Evolutionary conservation across 164 flowering plant species (phyloP), one percentile per base, ranked within the genome.

Genomic region (Paratinospora sagittata): DNA sequence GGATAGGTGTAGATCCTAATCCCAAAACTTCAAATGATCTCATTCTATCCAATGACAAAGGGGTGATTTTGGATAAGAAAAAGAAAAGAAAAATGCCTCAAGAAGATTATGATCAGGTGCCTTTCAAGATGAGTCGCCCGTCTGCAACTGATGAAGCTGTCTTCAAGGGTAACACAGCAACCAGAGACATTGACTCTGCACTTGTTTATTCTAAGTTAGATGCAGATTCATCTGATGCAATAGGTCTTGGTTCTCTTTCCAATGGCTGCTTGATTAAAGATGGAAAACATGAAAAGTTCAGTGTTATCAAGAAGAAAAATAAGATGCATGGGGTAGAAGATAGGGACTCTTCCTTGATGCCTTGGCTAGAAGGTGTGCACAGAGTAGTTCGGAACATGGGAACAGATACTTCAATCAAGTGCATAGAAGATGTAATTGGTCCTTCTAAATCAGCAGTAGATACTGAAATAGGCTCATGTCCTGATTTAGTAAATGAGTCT

Each of bases 401-500:
- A 27, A 61, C 30, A 61, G 64, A 61, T 24, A 2, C 34, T 30
- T 30, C 17, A 61, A 72, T 74, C 69, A 69, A 68, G 62, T 26
- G 36, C 64, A 58, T 11, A 57, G 63, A 34, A 30, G 27, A 52
- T 39, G 71, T 66, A 67, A 55, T 55, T 65, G 24, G 55, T 74
- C 57, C 70, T 27, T 63, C 60, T 55, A 75, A 64, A 66, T 41
- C 73, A 45, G 68, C 36, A 3, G 27, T 41, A 24, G 72, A 74
- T 70, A 19, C 36, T 8, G 69, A 70, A 26, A 75, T 55, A 26
- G 78, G 49, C 19, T 52, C 65, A 39, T 70, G 69, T 69, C 72
- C 76, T 67, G 75, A 63, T 23, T 74, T 72, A 45, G 60, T 43
- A 57, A 72, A 64, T 72, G 30, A 26, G 5, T 67, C 23, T 70